phyloP scores from a whole-genome alignment of 1,284 basidiomycete species.

The Marasmius fiardii region DNA sequence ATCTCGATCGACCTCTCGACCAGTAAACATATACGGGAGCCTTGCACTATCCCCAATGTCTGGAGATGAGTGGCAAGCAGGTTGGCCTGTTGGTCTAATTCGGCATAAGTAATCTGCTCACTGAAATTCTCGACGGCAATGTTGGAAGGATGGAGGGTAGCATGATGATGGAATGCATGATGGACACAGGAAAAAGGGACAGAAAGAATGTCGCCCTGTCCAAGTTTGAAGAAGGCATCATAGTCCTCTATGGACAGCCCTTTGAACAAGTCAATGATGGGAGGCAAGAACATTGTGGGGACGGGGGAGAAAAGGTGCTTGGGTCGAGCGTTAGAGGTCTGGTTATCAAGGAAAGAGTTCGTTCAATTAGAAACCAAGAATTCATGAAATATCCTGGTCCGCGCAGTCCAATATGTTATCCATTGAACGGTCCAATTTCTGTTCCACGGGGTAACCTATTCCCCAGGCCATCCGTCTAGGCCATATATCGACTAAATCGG shows the following conservation, averaged over 20 bases:
- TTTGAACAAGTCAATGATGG: slow-evolving; percentile 13
- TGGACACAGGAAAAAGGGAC: slow-evolving; percentile 48
- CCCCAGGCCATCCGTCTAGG: too few species aligned
- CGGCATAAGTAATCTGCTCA: slow-evolving; percentile 43
- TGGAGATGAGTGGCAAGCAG: slow-evolving; percentile 44
- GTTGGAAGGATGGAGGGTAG: slow-evolving; percentile 33
- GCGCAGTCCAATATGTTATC: too few species aligned
- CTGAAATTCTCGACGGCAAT: slow-evolving; percentile 50
- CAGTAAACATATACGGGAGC: slow-evolving; percentile 49
- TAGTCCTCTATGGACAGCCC: slow-evolving; percentile 37
- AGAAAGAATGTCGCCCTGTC: slow-evolving; percentile 34
- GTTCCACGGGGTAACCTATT: too few species aligned
- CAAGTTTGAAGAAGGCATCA: slow-evolving; percentile 41
- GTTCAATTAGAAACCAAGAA: too few species aligned
- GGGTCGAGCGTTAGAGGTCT: too few species aligned
- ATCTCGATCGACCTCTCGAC: slow-evolving; percentile 52
- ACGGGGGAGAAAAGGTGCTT: too few species aligned
- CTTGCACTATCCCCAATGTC: slow-evolving; percentile 38
- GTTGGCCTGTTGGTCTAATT: slow-evolving; percentile 48
- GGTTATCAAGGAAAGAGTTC: too few species aligned
- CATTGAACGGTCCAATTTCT: too few species aligned
- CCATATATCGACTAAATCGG: too few species aligned
- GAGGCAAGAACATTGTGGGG: too few species aligned
- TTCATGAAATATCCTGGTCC: too few species aligned
- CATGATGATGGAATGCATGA: slow-evolving; percentile 51